Conservation (phyloP, 148 eudicot species). For the Chenopodium berlandieri region DNA sequence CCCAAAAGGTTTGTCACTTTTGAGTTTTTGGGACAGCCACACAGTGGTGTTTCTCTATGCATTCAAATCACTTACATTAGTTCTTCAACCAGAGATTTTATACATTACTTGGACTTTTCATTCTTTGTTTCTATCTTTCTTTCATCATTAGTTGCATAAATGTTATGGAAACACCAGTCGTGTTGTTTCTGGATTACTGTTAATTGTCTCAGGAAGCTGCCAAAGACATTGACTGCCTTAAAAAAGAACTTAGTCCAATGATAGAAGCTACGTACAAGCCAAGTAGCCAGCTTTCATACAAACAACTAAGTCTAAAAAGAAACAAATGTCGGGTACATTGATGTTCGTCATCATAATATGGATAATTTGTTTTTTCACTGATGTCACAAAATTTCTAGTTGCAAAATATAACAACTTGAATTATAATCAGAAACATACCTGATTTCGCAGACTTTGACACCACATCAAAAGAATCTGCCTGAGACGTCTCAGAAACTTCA, state of each 20-base stretch:
- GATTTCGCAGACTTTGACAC: constrained; percentile 28
- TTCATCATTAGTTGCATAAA: neutral
- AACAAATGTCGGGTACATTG: neutral
- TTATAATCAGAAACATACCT: constrained; percentile 39
- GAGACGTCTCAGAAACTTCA: constrained; percentile 28
- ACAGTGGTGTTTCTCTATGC: neutral
- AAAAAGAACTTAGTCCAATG: neutral
- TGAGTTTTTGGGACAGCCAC: neutral
- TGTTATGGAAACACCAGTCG: neutral
- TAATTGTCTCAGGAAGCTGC: neutral
- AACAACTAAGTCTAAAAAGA: neutral
- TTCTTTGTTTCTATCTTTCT: neutral
- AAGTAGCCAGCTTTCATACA: neutral
- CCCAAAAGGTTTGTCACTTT: neutral
- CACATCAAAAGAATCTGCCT: constrained; percentile 32
- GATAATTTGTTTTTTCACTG: neutral
- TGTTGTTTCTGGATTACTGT: neutral
- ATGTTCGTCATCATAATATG: neutral
- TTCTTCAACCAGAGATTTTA: neutral
- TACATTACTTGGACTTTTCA: neutral
- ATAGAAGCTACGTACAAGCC: neutral
- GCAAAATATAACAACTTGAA: neutral
- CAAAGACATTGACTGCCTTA: neutral
- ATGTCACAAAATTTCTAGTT: neutral
- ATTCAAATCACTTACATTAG: neutral